These are phyloP conservation scores for Linderina pennispora DNA, from an alignment of 192 early-diverging fungal species.

Conservation along the genomic window DNA sequence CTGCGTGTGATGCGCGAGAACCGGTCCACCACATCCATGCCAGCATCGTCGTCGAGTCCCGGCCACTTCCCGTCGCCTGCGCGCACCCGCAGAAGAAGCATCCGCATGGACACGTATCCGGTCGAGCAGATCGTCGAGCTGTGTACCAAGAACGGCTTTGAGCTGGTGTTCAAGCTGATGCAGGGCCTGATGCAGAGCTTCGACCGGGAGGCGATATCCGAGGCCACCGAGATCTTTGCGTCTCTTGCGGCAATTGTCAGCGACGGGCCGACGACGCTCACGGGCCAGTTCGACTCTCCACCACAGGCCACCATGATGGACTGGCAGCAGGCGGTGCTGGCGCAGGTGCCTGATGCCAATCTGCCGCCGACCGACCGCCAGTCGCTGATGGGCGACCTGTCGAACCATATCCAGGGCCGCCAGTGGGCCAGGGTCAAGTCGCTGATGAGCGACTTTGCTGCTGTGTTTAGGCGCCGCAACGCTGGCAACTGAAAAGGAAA, in stretches of 20 bases:
- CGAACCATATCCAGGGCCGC: constrained; percentile 12
- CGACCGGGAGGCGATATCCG: constrained; percentile 25
- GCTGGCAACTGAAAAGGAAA: neutral
- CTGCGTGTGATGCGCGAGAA: constrained; percentile 22
- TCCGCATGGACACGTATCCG: constrained; percentile 19
- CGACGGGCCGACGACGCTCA: constrained; percentile 20
- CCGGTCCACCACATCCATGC: neutral
- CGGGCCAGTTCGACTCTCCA: constrained; percentile 16
- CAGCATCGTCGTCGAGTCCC: neutral
- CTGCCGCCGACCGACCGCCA: constrained; percentile 21
- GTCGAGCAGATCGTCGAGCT: constrained; percentile 27
- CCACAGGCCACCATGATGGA: constrained; percentile 25
- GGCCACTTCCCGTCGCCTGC: constrained; percentile 3
- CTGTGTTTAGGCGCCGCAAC: constrained; percentile 37
- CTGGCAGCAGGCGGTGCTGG: constrained; percentile 32
- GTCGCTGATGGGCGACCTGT: constrained; percentile 19
- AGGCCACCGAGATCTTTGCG: constrained; percentile 27
- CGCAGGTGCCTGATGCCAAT: constrained; percentile 31
- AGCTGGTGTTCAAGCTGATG: constrained; percentile 21
- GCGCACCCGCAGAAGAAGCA: constrained; percentile 3
- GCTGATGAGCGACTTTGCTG: constrained; percentile 20
- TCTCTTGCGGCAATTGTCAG: constrained; percentile 24
- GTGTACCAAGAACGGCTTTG: constrained; percentile 29
- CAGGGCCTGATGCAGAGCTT: constrained; percentile 25
- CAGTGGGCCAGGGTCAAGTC: constrained; percentile 29